Evolutionary conservation across 139 green algal genomes (phyloP).

Genomic region (Nannochloris sp.): DNA sequence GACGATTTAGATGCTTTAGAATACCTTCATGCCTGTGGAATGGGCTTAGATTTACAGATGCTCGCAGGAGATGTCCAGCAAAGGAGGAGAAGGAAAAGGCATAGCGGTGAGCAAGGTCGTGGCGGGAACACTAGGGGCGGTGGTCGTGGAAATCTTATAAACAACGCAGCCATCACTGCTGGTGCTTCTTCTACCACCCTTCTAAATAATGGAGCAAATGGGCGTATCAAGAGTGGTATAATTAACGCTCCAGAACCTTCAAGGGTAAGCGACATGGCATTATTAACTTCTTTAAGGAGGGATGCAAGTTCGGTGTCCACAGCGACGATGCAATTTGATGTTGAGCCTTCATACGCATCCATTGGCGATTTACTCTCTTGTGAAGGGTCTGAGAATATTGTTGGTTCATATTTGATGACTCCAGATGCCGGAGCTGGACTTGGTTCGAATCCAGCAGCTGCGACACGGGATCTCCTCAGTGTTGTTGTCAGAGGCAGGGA

Average conservation of each 20-base stretch:
- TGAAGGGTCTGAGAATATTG: background rate
- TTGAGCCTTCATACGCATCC: background rate
- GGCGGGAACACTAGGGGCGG: background rate
- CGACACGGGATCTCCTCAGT: constrained; percentile 11
- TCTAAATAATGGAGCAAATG: background rate
- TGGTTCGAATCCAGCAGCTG: background rate
- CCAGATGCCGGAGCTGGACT: background rate
- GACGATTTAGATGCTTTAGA: constrained; percentile 20
- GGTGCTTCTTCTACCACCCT: background rate
- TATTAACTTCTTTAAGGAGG: background rate
- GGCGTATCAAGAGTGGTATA: too few species aligned
- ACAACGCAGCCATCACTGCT: background rate
- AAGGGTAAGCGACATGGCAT: too few species aligned
- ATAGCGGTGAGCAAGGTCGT: too few species aligned
- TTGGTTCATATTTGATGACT: background rate
- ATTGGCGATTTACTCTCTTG: background rate
- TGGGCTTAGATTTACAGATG: constrained; percentile 14
- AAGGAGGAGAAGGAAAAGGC: background rate
- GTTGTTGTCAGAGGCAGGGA: constrained; percentile 33
- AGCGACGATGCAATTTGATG: constrained; percentile 1
- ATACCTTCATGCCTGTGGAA: constrained; percentile 26
- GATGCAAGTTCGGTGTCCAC: background rate
- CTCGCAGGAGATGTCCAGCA: background rate
- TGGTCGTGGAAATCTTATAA: background rate
- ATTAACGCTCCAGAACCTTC: too few species aligned